Base-by-base conservation (phyloP, 129 eudicot species). In the Flaveria sonorensis region DNA sequence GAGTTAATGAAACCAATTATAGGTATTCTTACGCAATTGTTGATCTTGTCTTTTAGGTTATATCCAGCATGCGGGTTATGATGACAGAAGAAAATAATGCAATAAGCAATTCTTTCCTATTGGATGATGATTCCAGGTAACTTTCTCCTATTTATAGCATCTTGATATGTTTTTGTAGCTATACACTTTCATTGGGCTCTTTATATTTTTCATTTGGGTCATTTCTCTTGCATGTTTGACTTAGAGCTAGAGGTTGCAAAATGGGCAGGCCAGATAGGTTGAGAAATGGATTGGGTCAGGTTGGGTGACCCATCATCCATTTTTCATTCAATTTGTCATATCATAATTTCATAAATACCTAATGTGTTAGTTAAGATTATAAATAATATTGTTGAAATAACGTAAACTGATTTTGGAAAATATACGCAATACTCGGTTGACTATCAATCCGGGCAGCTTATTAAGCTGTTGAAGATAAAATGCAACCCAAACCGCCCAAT, bases 91-190 rank as follows among this genome's bases (percentile, higher is more conserved):
- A 93, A 79, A 87, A 93, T 83, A 85, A 87, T 67, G 92, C 93
- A 72, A 89, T 90, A 32, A 93, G 98, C 89, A 93, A 85, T 81
- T 93, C 98, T 43, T 93, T 93, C 82, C 81, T 93, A 59, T 83
- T 93, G 86, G 98, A 93, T 82, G 98, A 93, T 80, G 98, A 93
- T 84, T 93, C 98, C 82, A 93, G 98, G 98, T 93, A 70, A 30
- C 77, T 32, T 72, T 70, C 75, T 68, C 45, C 15, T 60, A 16
- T 70, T 40, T 45, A n/a, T 26, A 53, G 47, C 21, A 18, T 69
- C 52, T 69, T 68, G 52, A 57, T 70, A 6, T 14, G 20, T 59
- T 18, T 70, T 12, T 28, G 21, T 59, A 26, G 39, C 10, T 20
- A 21, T 62, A 18, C 10, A 10, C 39, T 14, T 18, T 11, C 28